phyloP scores from a whole-genome alignment of 495 filamentous ascomycete genomes.

The Parathielavia hyrcaniae region DNA sequence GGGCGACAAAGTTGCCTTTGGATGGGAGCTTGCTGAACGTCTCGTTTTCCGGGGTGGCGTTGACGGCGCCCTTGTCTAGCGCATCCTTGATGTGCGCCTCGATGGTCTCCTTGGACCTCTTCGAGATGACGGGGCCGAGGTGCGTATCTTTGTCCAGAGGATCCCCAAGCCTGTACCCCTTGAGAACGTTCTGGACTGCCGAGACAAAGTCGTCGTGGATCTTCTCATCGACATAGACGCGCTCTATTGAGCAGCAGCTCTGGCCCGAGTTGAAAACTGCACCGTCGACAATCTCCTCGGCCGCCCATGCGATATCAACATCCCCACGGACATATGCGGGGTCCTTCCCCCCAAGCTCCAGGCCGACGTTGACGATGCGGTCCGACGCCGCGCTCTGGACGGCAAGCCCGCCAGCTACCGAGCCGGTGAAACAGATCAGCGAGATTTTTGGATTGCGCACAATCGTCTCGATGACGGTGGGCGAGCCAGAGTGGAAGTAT shows the following conservation, averaged over 20 bases:
- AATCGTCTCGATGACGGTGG: conserved; percentile 61
- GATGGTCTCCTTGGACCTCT: conserved; percentile 66
- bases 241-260: conserved; percentile 89
- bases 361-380: conserved; percentile 71
- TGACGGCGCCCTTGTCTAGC: conserved; percentile 70
- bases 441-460: conserved; percentile 66
- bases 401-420: conserved; percentile 73
- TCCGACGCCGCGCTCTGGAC: conserved; percentile 80
- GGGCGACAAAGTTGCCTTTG: conserved; percentile 79
- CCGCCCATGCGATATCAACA: conserved; percentile 82
- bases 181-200: conserved; percentile 72
- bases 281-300: conserved; percentile 87
- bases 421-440: conserved; percentile 88
- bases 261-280: conserved; percentile 96
- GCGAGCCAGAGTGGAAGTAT: conserved; percentile 80
- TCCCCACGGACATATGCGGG: conserved; percentile 82
- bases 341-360: conserved; percentile 91
- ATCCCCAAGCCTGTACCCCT: conserved; percentile 82
- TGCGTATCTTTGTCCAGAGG: conserved; percentile 72
- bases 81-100: conserved; percentile 77
- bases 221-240: conserved; percentile 82
- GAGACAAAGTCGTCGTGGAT: conserved; percentile 76
- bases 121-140: conserved; percentile 83
- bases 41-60: conserved; percentile 74
- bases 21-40: conserved; percentile 61